phyloP scores from a whole-genome alignment of 768 basidiomycete species.

The Boletus fagicola region DNA sequence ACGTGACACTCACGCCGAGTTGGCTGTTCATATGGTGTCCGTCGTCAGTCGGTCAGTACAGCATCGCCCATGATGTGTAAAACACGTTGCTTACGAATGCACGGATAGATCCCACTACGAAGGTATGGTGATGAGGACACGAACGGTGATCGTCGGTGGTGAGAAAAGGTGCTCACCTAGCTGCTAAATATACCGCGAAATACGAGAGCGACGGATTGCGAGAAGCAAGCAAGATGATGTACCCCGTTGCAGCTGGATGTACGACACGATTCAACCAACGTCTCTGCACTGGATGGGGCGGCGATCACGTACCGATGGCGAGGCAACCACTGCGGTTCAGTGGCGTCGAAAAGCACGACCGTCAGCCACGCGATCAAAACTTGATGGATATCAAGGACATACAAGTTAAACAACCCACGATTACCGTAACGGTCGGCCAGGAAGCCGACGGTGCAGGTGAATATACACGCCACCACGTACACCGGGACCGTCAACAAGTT shows the following conservation, averaged over 20 bases:
- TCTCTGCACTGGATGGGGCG: neutral
- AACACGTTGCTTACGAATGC: constrained; percentile 51
- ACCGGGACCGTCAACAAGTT: constrained; percentile 79
- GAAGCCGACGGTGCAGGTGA: constrained; percentile 65
- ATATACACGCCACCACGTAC: constrained; percentile 64
- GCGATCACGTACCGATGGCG: constrained; percentile 22
- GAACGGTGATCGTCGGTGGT: too few relatives aligned
- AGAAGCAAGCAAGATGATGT: constrained; percentile 67
- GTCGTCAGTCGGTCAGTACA: neutral
- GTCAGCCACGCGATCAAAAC: neutral
- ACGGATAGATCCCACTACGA: constrained; percentile 68
- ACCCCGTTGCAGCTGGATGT: constrained; percentile 52
- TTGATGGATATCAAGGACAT: constrained; percentile 20
- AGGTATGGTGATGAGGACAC: neutral
- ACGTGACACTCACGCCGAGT: constrained; percentile 46
- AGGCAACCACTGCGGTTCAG: constrained; percentile 24
- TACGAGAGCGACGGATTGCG: constrained; percentile 65
- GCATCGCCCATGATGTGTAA: neutral
- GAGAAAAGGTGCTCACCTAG: constrained; percentile 44
- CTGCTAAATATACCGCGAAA: constrained; percentile 68
- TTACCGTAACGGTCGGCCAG: constrained; percentile 58
- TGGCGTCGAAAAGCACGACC: neutral
- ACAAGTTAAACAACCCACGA: constrained; percentile 67
- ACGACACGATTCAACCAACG: neutral
- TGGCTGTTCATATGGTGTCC: constrained; percentile 39